Base-by-base conservation (phyloP, 2,329 filamentous ascomycete species). In the Cladosporium cucumerinum region DNA sequence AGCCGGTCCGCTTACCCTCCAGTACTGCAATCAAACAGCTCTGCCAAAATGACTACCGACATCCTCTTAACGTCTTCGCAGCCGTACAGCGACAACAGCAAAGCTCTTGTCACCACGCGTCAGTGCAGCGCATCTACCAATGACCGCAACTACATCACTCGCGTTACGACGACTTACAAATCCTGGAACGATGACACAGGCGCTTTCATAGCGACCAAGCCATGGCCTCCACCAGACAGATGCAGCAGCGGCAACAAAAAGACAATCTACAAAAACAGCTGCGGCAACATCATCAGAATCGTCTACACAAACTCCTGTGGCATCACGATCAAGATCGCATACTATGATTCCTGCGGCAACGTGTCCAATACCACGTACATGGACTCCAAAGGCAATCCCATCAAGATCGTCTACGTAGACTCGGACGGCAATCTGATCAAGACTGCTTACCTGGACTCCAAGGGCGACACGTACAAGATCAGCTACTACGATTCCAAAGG, bases 231-330 rank as follows among this genome's bases (percentile, higher is more conserved):
- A 39, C 36, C 39, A 21, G 18, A 51, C 18, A 32, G 23, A 21
- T 46, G 46, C 26, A 30, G 57, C 43, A 25, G 48, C 8, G 57
- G 57, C 43, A 60, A 51, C 28, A 60, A 23, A 26, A 60, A 49
- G 21, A 49, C 48, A 12, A 34, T 60, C 28, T 60, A 60, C 57
- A 48, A 48, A 51, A 46, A 60, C n/a, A 49, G 39, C 43, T 36
- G 46, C 57, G 57, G 57, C 43, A 34, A 60, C 11, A 32, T 60
- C 26, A 11, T 60, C 57, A 34, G 43, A 49, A 60, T 48, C 21
- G 39, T 60, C 43, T 60, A 60, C 43, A 46, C 57, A 18, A 21
- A 51, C 43, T 48, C 26, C 18, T 32, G n/a, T 26, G 26, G 25
- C 43, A 30, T 14, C 43, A 32, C 28, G 23, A 51, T 25, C 46